Base-by-base conservation (phyloP, 176 grass and related monocot genomes). In the Carex pumila region DNA sequence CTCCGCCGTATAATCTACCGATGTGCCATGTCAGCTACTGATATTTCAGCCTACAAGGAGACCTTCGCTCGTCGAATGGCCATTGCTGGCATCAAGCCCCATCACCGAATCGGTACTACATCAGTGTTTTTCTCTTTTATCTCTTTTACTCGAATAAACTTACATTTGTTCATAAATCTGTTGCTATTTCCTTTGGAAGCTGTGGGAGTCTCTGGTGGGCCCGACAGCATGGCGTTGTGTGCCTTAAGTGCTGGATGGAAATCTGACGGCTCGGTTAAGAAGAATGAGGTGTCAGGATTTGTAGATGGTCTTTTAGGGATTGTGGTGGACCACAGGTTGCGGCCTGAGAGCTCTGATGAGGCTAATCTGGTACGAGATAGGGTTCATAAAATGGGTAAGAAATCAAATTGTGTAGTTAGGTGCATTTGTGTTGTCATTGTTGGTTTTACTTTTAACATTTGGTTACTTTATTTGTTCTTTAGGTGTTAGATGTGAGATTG, bases 181-280 rank as follows among this genome's bases (percentile, higher is more conserved):
- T 55, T 70, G 1, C 3, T 72, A 54, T 19, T 18, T 81, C n/a
- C 53, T 6, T 53, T 65, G 59, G 59, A 75, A 98, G 92, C 91
- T 65, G 61, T 98, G 39, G 95, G 95, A 19, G 88, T 98, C 63
- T 98, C 95, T 30, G 95, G 95, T 3, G 95, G 95, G 18, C 95
- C 95, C 29, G 95, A 98, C 63, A 94, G 92, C 82, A 94, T 91
- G 92, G 95, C 95, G 15, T 85, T 98, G 52, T 98, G 95, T 58
- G 88, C 88, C 65, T 89, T 98, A 15, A 84, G 86, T 15, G 75
- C 92, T 39, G 89, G 86, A 8, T 98, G 95, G 95, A 98, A 98
- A 80, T 87, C 9, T 60, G 82, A 88, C 57, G 70, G 83, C 29
- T 65, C n/a, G 1, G 64, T 29, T 12, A 17, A 37, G 60, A 91